Evolutionary conservation across 2,329 filamentous ascomycete genomes (phyloP), one percentile per base, ranked within the genome.

Genomic region (Zasmidium citrigriseum): DNA sequence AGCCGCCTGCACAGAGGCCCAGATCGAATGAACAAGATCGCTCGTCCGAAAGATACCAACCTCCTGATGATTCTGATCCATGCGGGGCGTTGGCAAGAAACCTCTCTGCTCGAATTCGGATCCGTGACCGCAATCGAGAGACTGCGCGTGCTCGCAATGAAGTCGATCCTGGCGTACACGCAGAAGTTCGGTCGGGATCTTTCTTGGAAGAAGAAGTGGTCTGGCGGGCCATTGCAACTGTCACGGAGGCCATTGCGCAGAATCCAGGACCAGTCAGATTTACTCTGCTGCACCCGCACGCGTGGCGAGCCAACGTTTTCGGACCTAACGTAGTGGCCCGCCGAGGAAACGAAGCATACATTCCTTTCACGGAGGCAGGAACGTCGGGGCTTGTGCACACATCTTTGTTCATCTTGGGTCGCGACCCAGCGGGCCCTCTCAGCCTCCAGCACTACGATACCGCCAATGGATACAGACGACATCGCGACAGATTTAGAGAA

Each of bases 191-290:
- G 16, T 9, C 14, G 16, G 34, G 34, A 11, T 11, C 4, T 11
- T n/a, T n/a, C 4, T 11, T 49, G n/a, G 16, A 49, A 10, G 21
- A 24, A 9, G 14, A 41, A 5, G 29, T 23, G 4, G 29, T 52
- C 5, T 52, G 50, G 50, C 27, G 50, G 16, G 50, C 50, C 2
- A 52, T 52, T 23, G 50, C 50, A 14, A 21, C 50, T 7, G 50
- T 52, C 11, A 52, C 50, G 4, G 29, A 52, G 18, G 50, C 29
- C 50, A 45, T 52, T 16, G 11, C 50, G 29, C 5, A n/a, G 14
- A 23, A 9, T 4, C 3, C 7, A 11, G 21, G 34, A 23, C n/a
- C 27, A n/a, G 16, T 24, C n/a, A 24, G 18, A 9, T 52, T 52
- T 22, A 44, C 50, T 4, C 16, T 52, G n/a, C 2, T 52, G 3